Base-by-base conservation (phyloP, 192 early-diverging fungal genomes). In the Coemansia sp. region DNA sequence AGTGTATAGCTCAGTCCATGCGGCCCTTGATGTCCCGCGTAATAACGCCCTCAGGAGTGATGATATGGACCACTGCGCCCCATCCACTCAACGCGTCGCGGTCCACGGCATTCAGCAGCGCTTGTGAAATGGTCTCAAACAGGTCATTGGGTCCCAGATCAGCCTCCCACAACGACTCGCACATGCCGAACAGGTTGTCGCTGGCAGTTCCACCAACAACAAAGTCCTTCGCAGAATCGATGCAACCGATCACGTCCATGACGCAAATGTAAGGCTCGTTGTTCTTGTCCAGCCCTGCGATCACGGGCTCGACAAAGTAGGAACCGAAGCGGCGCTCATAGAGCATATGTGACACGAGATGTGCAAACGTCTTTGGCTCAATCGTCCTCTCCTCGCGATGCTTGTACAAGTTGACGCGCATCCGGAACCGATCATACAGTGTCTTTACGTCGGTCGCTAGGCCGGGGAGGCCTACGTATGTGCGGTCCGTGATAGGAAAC, bases 401-500 rank as follows among this genome's bases (percentile, higher is more conserved):
- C 74, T 88, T 92, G 87, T 99, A 99, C 90, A 98, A 90, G 79
- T 98, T 98, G 68, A 90, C 86, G 74, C 94, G 95, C 87, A 92
- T 92, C 67, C 93, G 88, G 75, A 99, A 95, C 73, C 84, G 82
- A 70, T 98, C 95, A 37, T 74, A 71, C 91, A 99, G 85, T 11
- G 98, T 99, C 80, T 92, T 90, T 15, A 98, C 94, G 69, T 99
- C 98, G 13, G 98, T 96, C 13, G 94, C 96, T 45, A 99, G 88
- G 3, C 98, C 98, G 15, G 95, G 86, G 39, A 99, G 86, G 11
- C 95, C 98, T 76, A 94, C 85, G 75, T 88, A 96, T 53, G 87
- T 82, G 78, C 92, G 90, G 73, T 95, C 94, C 30, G 89, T 93
- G 58, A 92, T 87, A 30, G 85, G 83, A 68, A 95, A 98, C 58